These are phyloP conservation scores for Starmerella bombicola DNA, from an alignment of 805 yeast genomes.

Conservation along the genomic window DNA sequence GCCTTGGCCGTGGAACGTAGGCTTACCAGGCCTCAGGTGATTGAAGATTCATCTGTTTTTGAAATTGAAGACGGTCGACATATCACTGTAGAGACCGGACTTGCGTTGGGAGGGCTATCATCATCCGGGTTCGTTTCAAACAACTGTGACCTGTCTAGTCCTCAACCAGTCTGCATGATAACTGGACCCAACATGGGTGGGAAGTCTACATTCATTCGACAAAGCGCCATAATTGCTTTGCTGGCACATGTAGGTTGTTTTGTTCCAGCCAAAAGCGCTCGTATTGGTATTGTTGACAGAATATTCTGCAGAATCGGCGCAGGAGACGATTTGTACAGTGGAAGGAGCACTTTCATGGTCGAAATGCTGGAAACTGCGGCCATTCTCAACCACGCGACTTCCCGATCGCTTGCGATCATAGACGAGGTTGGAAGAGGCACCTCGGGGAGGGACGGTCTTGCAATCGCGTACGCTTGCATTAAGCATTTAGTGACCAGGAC, in stretches of 20 bases:
- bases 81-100: slow-evolving; percentile 69
- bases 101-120: slow-evolving; percentile 34
- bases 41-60: slow-evolving; percentile 34
- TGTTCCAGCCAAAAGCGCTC: slow-evolving; percentile 53
- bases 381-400: slow-evolving; percentile 54
- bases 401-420: slow-evolving; percentile 57
- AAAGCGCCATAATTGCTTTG: slow-evolving; percentile 52
- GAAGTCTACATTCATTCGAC: slow-evolving; percentile 63
- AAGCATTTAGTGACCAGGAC: slow-evolving; percentile 42
- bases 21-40: slow-evolving; percentile 54
- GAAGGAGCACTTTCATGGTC: slow-evolving; percentile 83
- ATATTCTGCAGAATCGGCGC: slow-evolving; percentile 73
- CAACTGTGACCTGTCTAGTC: slow-evolving; percentile 28
- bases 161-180: slow-evolving; percentile 41
- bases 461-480: slow-evolving; percentile 70
- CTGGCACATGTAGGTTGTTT: slow-evolving; percentile 68
- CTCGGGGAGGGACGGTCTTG: slow-evolving; percentile 68
- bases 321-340: slow-evolving; percentile 59
- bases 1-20: slow-evolving; percentile 53
- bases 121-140: slow-evolving; percentile 37
- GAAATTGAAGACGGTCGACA: slow-evolving; percentile 63
- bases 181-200: slow-evolving; percentile 93
- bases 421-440: slow-evolving; percentile 92
- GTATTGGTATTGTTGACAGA: slow-evolving; percentile 60
- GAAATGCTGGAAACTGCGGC: slow-evolving; percentile 78